phyloP scores from a whole-genome alignment of 2,329 filamentous ascomycete species.

The Dothistroma pini region DNA sequence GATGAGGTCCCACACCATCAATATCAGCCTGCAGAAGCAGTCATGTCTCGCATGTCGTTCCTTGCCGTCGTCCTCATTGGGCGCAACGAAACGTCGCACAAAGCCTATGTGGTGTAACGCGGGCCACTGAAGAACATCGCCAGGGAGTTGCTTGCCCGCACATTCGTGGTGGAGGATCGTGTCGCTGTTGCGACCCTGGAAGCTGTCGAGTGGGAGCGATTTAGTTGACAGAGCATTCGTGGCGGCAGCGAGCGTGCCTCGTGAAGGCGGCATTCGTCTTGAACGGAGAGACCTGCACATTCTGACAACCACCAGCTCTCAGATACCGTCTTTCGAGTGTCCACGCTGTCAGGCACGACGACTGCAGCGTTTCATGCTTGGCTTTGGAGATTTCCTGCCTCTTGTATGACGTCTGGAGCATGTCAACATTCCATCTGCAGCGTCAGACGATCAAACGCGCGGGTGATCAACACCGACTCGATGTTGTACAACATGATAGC shows the following conservation, averaged over 20 bases:
- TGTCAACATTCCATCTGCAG: constrained; percentile 8
- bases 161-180: background rate
- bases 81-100: constrained; percentile 9
- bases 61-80: constrained; percentile 13
- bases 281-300: background rate
- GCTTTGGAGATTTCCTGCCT: constrained; percentile 2
- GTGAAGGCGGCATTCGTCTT: constrained; percentile 1
- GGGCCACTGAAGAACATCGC: constrained; percentile 17
- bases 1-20: constrained; percentile 6
- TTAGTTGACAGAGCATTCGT: constrained; percentile 3
- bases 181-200: background rate
- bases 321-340: background rate
- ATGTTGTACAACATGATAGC: background rate
- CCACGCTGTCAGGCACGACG: background rate
- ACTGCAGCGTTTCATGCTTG: constrained; percentile 1
- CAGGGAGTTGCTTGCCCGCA: constrained; percentile 19
- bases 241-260: background rate
- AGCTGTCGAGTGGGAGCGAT: constrained; percentile 5
- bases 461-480: constrained; percentile 1
- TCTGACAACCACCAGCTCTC: background rate
- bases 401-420: background rate
- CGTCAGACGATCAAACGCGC: constrained; percentile 15
- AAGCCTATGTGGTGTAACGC: constrained; percentile 12
- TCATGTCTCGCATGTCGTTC: constrained; percentile 13
- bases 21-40: constrained; percentile 11